Base-by-base conservation (phyloP, 805 yeast species). In the Kodamaea fukazawae region DNA sequence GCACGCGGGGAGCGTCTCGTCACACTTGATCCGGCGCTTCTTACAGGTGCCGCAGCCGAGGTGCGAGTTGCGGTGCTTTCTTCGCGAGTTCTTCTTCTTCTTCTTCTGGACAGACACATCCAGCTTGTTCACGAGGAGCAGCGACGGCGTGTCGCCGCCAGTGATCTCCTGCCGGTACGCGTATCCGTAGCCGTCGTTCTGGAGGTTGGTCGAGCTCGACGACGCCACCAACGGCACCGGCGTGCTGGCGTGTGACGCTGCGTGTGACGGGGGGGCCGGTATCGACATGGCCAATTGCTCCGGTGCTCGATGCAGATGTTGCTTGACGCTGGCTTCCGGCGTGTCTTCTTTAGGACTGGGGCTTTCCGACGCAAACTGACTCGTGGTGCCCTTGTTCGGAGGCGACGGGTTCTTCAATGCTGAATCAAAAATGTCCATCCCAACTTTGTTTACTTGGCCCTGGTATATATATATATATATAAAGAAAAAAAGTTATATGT, bases 21-120 rank as follows among this genome's bases (percentile, higher is more conserved):
- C 84, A 56, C 86, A 80, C 49, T 80, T 81, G 53, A 80, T 76
- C 29, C 83, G 65, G 29, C 86, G 69, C 35, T 70, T 65, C 50
- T 80, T 79, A 58, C 86, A 80, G 14, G 81, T 78, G 3, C 77
- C 79, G 60, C 93, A 84, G n/a, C 93, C 91, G 38, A 76, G 55
- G 51, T 82, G 88, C 5, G 86, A 80, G 61, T 82, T 82, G 42
- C 81, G 67, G 58, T 82, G 88, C 43, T 74, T 71, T 50, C 83
- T 66, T 50, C 86, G 64, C 6, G 75, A 67, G 53, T 63, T 67
- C 54, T 69, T 70, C 55, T 62, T 67, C 65, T 44, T 40, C 30
- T 28, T 34, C 25, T 38, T 38, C 32, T 25, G 12, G 29, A 38
- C 42, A 7, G 33, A 20, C 9, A 31, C 36, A 6, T 38, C 42